phyloP scores from a whole-genome alignment of 164 flowering plant species.

The Buxus sempervirens region DNA sequence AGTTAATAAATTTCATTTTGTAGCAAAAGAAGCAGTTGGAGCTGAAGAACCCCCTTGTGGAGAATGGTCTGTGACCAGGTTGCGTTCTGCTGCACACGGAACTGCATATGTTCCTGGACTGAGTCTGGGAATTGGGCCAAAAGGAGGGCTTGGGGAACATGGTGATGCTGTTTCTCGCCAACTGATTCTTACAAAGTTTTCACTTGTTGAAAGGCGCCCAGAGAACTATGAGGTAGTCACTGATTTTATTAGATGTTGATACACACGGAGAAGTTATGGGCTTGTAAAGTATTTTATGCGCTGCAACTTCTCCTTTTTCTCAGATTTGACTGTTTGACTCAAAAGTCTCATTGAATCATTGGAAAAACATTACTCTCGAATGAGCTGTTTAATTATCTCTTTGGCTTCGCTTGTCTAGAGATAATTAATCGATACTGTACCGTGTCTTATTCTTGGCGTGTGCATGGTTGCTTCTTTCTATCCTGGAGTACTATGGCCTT shows the following conservation, averaged over 20 bases:
- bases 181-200: conserved; percentile 82
- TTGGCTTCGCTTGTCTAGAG: too few relatives aligned
- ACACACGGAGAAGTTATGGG: conserved; percentile 12
- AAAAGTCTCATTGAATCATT: too few relatives aligned
- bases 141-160: conserved; percentile 93
- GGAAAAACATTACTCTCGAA: too few relatives aligned
- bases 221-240: conserved; percentile 85
- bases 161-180: conserved; percentile 94
- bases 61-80: conserved; percentile 92
- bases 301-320: neutral
- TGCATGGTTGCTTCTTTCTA: too few relatives aligned
- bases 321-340: neutral
- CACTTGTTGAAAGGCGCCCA: conserved; percentile 94
- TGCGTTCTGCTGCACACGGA: conserved; percentile 95
- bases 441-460: too few relatives aligned
- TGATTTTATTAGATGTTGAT: conserved; percentile 5
- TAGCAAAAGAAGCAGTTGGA: conserved; percentile 95
- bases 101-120: conserved; percentile 68
- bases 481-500: too few relatives aligned
- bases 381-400: too few relatives aligned
- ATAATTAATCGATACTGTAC: too few relatives aligned
- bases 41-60: conserved; percentile 92
- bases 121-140: conserved; percentile 80
- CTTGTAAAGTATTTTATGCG: neutral
- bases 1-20: conserved; percentile 8